Base-by-base conservation (phyloP, 192 early-diverging fungal genomes). In the Linnemannia schmuckeri region DNA sequence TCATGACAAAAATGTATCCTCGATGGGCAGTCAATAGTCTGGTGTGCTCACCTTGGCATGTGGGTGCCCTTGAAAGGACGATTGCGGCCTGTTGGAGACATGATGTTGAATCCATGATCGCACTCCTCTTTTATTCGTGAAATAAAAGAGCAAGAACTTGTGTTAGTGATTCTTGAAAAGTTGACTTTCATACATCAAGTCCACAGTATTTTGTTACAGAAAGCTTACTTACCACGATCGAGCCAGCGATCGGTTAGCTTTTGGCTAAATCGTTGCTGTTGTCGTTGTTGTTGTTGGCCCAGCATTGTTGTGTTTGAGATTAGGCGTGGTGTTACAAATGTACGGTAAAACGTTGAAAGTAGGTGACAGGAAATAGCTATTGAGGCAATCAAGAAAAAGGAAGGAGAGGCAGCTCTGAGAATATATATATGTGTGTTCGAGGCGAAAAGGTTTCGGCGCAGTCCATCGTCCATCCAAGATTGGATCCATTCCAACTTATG, bases 51-150 rank as follows among this genome's bases (percentile, higher is more conserved):
- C 70, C 54, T 72, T 68, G 82, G 78, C 17, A 78, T 33, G 0
- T 38, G 40, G 30, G 81, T 76, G 30, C 78, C 70, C n/a, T 81
- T 87, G 73, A 74, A 87, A n/a, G 75, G 70, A 47, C 71, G 77
- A 27, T 66, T 77, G n/a, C 75, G 84, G 10, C 75, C 72, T 20
- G 66, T 49, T 4, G 84, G 84, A 6, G 84, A 87, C 84, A 87
- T 87, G 75, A 85, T 49, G 41, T 80, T 85, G 66, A 79, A 85
- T 22, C 42, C 61, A n/a, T 71, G 44, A 24, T 85, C 82, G 68
- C 82, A 54, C 10, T 71, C 73, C n/a, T 85, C 77, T 85, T 46
- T 13, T 4, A 24, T 44, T 33, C 7, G 3, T 10, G 9, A 52
- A 6, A 57, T 1, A 52, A 22, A 20, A 18, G 55, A 10, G 44